These are phyloP conservation scores for Pleurotus salmoneostramineus DNA, from an alignment of 768 basidiomycete genomes.

Conservation along the genomic window DNA sequence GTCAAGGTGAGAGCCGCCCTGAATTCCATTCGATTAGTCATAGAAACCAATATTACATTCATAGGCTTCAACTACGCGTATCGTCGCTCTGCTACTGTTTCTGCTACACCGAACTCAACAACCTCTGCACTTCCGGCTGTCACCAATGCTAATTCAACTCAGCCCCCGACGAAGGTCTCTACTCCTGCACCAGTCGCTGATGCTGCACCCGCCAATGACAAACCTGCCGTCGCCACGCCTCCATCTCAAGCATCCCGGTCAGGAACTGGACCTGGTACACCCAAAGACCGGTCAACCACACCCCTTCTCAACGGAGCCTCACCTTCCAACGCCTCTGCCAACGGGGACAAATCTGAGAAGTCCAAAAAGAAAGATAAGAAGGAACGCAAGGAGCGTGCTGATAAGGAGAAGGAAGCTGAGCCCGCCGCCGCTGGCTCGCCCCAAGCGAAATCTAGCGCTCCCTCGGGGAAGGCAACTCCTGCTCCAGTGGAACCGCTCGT, in stretches of 20 bases:
- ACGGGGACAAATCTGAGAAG: slow-evolving; percentile 50
- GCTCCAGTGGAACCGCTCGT: slow-evolving; percentile 22
- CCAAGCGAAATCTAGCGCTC: slow-evolving; percentile 6
- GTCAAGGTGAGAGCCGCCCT: slow-evolving; percentile 60
- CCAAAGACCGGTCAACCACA: slow-evolving; percentile 29
- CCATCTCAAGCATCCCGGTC: slow-evolving; percentile 29
- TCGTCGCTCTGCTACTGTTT: slow-evolving; percentile 64
- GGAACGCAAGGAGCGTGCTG: slow-evolving; percentile 41
- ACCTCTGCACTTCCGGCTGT: slow-evolving; percentile 44
- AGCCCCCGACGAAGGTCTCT: slow-evolving; percentile 29
- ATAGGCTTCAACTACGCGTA: slow-evolving; percentile 96
- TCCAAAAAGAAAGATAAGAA: slow-evolving; percentile 61
- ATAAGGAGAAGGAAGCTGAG: slow-evolving; percentile 33
- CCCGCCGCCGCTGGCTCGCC: background rate
- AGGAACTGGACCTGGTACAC: slow-evolving; percentile 22
- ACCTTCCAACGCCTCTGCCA: slow-evolving; percentile 16
- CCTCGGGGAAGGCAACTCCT: slow-evolving; percentile 22
- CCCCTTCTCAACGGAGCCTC: slow-evolving; percentile 31
- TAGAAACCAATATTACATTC: background rate
- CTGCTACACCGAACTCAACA: slow-evolving; percentile 56
- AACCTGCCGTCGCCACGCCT: slow-evolving; percentile 29
- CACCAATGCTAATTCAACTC: slow-evolving; percentile 26
- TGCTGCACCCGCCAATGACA: slow-evolving; percentile 23
- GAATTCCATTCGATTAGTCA: background rate
- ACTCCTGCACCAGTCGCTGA: slow-evolving; percentile 30